phyloP scores from a whole-genome alignment of 1,284 basidiomycete species.

The Heterobasidion irregulare region DNA sequence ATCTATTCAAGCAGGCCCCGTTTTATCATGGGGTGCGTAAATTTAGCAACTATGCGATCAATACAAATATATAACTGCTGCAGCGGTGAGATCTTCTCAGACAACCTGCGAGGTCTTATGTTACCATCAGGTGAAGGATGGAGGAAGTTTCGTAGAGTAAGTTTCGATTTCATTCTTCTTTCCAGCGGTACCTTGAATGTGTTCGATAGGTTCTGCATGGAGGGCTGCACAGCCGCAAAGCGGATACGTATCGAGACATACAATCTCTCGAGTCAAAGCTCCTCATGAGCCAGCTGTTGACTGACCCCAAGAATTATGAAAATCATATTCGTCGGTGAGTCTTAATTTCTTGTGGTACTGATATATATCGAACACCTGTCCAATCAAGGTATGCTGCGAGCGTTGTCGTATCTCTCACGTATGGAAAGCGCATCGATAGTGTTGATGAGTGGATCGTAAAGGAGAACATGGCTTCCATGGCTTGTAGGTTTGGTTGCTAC shows the following conservation, averaged over 20 bases:
- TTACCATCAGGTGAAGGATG: conserved; percentile 35
- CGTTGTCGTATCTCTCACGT: conserved; percentile 36
- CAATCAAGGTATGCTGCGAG: conserved; percentile 34
- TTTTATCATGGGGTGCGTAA: conserved; percentile 31
- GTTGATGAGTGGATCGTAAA: conserved; percentile 38
- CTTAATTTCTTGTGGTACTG: not conserved
- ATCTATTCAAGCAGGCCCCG: conserved; percentile 43
- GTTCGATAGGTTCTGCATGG: conserved; percentile 33
- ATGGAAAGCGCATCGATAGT: conserved; percentile 36
- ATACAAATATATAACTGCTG: not conserved
- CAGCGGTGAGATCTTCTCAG: conserved; percentile 40
- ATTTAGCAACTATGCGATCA: not conserved
- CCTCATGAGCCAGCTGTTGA: conserved; percentile 32
- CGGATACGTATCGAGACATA: conserved; percentile 38
- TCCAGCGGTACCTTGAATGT: not conserved
- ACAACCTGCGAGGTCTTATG: conserved; percentile 41
- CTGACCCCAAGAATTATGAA: conserved; percentile 31
- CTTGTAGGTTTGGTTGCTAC: conserved; percentile 24
- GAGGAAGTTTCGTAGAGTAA: conserved; percentile 42
- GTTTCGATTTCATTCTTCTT: not conserved
- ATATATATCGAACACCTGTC: not conserved
- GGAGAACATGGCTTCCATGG: conserved; percentile 34
- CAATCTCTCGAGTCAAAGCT: conserved; percentile 42
- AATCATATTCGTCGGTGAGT: conserved; percentile 33
- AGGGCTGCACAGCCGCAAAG: conserved; percentile 29